Evolutionary conservation across 257 asterid genomes (phyloP).

Genomic region (Linderniella brevidens): DNA sequence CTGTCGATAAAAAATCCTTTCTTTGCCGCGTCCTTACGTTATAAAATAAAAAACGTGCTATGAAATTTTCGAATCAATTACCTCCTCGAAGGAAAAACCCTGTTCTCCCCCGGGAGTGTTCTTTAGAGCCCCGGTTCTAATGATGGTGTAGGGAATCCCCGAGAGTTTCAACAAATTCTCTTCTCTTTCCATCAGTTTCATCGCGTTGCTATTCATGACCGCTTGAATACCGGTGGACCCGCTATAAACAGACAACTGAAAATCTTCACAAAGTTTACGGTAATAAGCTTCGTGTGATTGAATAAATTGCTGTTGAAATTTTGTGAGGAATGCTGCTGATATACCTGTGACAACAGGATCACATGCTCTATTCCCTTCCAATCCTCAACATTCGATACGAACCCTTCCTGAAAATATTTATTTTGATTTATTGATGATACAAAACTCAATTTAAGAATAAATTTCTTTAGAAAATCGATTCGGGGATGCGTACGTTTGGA

Average conservation of each 20-base stretch:
- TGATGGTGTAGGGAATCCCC: constrained; percentile 60
- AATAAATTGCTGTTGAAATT: too few species aligned
- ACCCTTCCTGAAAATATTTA: constrained; percentile 40
- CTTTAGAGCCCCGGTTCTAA: constrained; percentile 53
- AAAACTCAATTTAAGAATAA: background rate
- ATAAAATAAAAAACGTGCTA: background rate
- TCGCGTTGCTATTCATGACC: constrained; percentile 44
- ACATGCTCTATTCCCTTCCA: constrained; percentile 82
- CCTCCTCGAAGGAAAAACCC: constrained; percentile 73
- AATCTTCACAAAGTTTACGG: constrained; percentile 29
- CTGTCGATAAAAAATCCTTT: constrained; percentile 16
- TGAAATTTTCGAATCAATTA: constrained; percentile 11
- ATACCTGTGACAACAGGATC: constrained; percentile 81
- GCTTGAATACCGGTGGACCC: constrained; percentile 66
- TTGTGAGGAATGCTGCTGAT: background rate
- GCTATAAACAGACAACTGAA: constrained; percentile 84
- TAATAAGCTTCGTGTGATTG: too few species aligned
- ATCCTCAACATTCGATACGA: constrained; percentile 33
- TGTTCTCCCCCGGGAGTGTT: constrained; percentile 56
- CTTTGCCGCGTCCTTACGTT: too few species aligned
- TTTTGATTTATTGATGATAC: background rate
- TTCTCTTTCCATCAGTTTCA: constrained; percentile 60
- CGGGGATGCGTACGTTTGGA: constrained; percentile 13
- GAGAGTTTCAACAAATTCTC: constrained; percentile 44
- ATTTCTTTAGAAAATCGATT: background rate